Evolutionary conservation across 257 asterid species (phyloP), one percentile per base, ranked within the genome.

Genomic region (Gentiana macrophylla): DNA sequence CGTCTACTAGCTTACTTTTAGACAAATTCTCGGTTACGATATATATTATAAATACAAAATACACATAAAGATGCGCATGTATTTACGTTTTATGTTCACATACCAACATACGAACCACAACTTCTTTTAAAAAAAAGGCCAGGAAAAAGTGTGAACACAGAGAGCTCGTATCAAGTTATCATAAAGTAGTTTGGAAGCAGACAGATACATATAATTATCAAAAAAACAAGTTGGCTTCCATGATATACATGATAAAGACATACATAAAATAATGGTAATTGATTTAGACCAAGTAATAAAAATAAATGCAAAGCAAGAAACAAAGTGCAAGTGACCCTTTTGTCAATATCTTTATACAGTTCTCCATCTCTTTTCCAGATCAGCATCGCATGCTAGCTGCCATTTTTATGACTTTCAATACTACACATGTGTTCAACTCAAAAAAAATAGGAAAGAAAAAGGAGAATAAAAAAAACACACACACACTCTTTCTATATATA

Each of bases 381-480:
- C 86, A 70, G 81, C 79, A 61, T 57, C 79, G 78, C 81, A 66
- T 75, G 84, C 59, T 62, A 46, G 13, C 11, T 56, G 6, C 33
- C 60, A 37, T 46, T 34, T 35, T 48, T 9, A 50, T 59, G 67
- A 49, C 56, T 43, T 59, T 43, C 55, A 38, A 45, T 32, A 48
- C 36, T 35, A n/a, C 13, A 41, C 46, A 7, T 2, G 6, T 41
- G 8, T 41, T 41, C 46, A 41, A 2, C 9, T 10, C 6, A 41
- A 41, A 41, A 41, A 7, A 7, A 41, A 2, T 5, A 41, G 8
- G 8, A 38, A 38, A 4, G 6, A 38, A 38, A 38, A 38, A 38
- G 8, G 8, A 38, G 8, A 3, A n/a, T 8, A 24, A 35, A 49
- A 37, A 57, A 65, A 57, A 62, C 61, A 24, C 24, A 24, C 24